phyloP scores from a whole-genome alignment of 345 rosid species.

The Zanthoxylum bungeanum region DNA sequence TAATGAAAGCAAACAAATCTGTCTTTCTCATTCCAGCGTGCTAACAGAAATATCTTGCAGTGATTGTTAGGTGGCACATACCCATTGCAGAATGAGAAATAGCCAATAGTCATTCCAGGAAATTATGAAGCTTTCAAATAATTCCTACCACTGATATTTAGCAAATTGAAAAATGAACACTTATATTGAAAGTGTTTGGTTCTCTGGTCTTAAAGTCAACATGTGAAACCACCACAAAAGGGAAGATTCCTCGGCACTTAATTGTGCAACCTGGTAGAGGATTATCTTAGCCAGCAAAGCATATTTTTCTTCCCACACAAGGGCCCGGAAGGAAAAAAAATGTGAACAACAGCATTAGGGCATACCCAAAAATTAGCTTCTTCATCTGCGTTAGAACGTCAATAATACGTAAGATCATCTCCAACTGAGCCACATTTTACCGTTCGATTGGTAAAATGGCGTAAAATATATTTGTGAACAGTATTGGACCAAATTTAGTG shows the following conservation, averaged over 20 bases:
- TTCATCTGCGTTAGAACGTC: not conserved
- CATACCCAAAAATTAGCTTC: not conserved
- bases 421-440: too few relatives aligned
- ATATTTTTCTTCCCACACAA: not conserved
- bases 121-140: constrained; percentile 2
- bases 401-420: not conserved
- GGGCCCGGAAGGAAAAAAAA: not conserved
- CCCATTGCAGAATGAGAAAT: constrained; percentile 3
- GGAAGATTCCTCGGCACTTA: not conserved
- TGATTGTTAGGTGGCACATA: not conserved
- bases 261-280: not conserved
- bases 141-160: constrained; percentile 3
- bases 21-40: constrained; percentile 20
- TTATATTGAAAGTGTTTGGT: not conserved
- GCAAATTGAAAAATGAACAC: not conserved
- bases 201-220: not conserved
- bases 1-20: constrained; percentile 12
- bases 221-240: not conserved
- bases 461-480: too few relatives aligned
- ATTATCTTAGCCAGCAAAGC: not conserved
- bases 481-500: too few relatives aligned
- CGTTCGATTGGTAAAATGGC: too few relatives aligned
- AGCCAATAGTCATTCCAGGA: not conserved
- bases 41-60: constrained; percentile 5
- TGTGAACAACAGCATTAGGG: not conserved